phyloP scores from a whole-genome alignment of 192 early-diverging fungal species.

The Globomyces pollinis-pini region DNA sequence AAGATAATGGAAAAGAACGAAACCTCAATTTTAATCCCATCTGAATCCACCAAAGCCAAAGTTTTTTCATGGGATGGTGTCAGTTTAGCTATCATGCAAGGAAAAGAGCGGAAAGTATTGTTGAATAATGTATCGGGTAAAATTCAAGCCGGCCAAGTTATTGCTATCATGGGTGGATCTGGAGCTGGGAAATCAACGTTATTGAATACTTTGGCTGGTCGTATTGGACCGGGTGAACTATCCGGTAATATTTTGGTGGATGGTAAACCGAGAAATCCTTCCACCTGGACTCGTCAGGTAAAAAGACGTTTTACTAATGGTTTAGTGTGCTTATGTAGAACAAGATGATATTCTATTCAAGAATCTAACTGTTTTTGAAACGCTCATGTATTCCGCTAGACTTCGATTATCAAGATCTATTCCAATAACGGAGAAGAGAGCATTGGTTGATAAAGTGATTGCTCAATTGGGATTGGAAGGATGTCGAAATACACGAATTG shows the following conservation, averaged over 20 bases:
- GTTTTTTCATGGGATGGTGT: neutral
- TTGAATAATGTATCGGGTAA: conserved; percentile 57
- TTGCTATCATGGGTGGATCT: conserved; percentile 81
- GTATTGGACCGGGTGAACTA: conserved; percentile 52
- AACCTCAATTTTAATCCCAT: too few relatives aligned
- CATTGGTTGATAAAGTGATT: conserved; percentile 53
- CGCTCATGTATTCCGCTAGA: conserved; percentile 17
- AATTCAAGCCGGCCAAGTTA: conserved; percentile 61
- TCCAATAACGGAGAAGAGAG: conserved; percentile 29
- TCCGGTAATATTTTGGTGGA: conserved; percentile 33
- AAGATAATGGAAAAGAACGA: too few relatives aligned
- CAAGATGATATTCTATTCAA: conserved; percentile 37
- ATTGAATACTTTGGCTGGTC: conserved; percentile 57
- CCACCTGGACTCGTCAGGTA: conserved; percentile 15
- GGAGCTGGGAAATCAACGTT: conserved; percentile 80
- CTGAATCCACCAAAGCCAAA: neutral
- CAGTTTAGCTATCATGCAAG: neutral
- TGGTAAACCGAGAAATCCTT: conserved; percentile 16
- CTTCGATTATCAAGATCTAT: conserved; percentile 53
- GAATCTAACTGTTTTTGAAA: conserved; percentile 34
- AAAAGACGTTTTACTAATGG: too few relatives aligned
- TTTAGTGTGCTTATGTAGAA: conserved; percentile 35
- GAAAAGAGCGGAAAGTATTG: conserved; percentile 41
- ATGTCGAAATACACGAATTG: conserved; percentile 44
- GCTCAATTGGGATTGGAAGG: conserved; percentile 49